Conservation (phyloP, 768 basidiomycete genomes). For the Pulveroboletus sp. region DNA sequence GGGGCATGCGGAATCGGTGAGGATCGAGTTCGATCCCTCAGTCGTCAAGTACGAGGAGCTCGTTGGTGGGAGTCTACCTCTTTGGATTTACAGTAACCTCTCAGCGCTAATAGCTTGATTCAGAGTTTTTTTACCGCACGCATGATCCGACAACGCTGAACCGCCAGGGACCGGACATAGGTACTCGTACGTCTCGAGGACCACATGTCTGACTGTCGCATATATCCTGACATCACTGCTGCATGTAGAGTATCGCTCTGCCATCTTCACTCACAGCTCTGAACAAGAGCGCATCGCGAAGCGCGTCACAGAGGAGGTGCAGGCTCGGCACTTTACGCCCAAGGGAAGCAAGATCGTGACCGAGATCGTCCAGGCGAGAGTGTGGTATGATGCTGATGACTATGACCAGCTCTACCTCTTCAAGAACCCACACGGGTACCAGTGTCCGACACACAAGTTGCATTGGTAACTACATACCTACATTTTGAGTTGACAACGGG, state of each 20-base stretch:
- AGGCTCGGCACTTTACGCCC: slow-evolving; percentile 76
- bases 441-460: slow-evolving; percentile 83
- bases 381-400: slow-evolving; percentile 82
- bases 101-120: background rate
- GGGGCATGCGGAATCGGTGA: slow-evolving; percentile 84
- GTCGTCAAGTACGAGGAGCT: slow-evolving; percentile 80
- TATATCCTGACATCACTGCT: background rate
- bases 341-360: slow-evolving; percentile 76
- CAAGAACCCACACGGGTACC: slow-evolving; percentile 84
- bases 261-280: slow-evolving; percentile 74
- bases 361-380: slow-evolving; percentile 59
- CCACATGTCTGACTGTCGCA: background rate
- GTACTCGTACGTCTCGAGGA: slow-evolving; percentile 58
- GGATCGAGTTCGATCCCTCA: slow-evolving; percentile 80
- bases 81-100: background rate
- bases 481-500: too few species aligned
- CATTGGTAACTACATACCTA: slow-evolving; percentile 84
- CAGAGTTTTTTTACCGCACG: slow-evolving; percentile 92
- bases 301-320: slow-evolving; percentile 76
- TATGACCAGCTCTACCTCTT: slow-evolving; percentile 80
- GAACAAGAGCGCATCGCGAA: slow-evolving; percentile 73
- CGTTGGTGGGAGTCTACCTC: slow-evolving; percentile 52
- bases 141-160: slow-evolving; percentile 89
- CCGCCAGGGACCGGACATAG: slow-evolving; percentile 71
- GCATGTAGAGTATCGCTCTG: slow-evolving; percentile 97